Evolutionary conservation across 2,329 filamentous ascomycete species (phyloP).

Genomic region (Lizonia empirigonia): DNA sequence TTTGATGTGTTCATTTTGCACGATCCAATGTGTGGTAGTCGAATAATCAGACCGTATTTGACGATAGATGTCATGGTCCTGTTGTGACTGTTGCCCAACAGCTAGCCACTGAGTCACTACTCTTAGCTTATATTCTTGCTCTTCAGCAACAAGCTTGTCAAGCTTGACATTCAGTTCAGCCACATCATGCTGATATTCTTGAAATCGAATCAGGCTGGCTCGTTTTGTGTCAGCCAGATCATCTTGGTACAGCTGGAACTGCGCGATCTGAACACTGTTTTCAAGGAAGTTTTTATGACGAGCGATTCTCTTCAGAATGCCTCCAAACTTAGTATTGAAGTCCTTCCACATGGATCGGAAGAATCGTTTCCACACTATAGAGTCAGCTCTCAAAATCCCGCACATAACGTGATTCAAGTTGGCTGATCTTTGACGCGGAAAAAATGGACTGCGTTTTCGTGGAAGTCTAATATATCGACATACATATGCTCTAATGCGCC

Average conservation of each 20-base stretch:
- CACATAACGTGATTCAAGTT: slow-evolving; percentile 7
- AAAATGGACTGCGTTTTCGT: slow-evolving; percentile 40
- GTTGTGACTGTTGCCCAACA: slow-evolving; percentile 13
- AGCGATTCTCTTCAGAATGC: slow-evolving; percentile 33
- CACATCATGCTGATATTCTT: slow-evolving; percentile 24
- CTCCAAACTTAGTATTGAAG: slow-evolving; percentile 36
- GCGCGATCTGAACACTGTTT: slow-evolving; percentile 23
- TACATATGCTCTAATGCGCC: slow-evolving; percentile 45
- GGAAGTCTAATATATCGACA: slow-evolving; percentile 50
- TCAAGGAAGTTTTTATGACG: slow-evolving; percentile 38
- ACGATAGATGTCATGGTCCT: slow-evolving; percentile 20
- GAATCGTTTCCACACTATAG: slow-evolving; percentile 26
- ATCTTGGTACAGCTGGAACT: slow-evolving; percentile 15
- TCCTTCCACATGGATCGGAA: slow-evolving; percentile 38
- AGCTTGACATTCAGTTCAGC: slow-evolving; percentile 19
- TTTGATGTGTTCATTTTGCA: slow-evolving; percentile 25
- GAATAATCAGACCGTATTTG: slow-evolving; percentile 16
- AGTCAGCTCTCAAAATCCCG: neutral
- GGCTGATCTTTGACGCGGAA: slow-evolving; percentile 29
- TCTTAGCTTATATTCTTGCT: slow-evolving; percentile 20
- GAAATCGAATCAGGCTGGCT: neutral
- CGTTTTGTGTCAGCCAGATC: neutral
- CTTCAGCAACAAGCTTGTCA: slow-evolving; percentile 14
- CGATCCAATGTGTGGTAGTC: slow-evolving; percentile 28
- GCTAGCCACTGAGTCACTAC: slow-evolving; percentile 30